Conservation (phyloP, 345 rosid genomes). For the Acer negundo region DNA sequence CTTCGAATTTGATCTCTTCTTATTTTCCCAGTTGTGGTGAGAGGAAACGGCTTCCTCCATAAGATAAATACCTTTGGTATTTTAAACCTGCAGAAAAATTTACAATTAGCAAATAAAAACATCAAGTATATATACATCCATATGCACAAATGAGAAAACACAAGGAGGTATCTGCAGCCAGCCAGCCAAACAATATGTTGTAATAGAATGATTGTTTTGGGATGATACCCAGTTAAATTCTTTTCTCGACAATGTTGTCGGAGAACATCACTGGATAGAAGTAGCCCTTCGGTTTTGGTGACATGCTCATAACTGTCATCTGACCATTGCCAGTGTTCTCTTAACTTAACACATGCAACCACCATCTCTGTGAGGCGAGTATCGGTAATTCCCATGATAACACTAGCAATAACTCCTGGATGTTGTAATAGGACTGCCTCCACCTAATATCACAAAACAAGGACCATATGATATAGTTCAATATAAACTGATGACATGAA, state of each 20-base stretch:
- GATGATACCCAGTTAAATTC: constrained; percentile 58
- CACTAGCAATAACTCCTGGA: constrained; percentile 54
- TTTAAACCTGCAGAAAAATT: constrained; percentile 61
- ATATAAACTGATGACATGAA: neutral
- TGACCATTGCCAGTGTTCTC: constrained; percentile 68
- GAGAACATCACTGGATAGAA: constrained; percentile 55
- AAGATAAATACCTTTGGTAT: constrained; percentile 63
- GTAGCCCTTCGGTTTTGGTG: constrained; percentile 20
- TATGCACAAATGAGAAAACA: neutral
- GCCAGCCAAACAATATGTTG: too few relatives aligned
- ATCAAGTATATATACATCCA: neutral
- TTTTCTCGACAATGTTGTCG: constrained; percentile 45
- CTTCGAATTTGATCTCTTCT: constrained; percentile 61
- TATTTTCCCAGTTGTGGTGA: constrained; percentile 70
- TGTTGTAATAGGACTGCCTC: constrained; percentile 61
- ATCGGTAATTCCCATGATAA: constrained; percentile 67
- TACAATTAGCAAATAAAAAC: neutral
- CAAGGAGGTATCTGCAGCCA: too few relatives aligned
- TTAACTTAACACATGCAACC: constrained; percentile 62
- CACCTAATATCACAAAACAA: constrained; percentile 40
- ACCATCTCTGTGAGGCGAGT: constrained; percentile 71
- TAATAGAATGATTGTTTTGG: neutral
- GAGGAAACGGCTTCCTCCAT: constrained; percentile 71
- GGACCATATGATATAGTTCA: neutral
- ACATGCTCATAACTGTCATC: constrained; percentile 20